Conservation (phyloP, 2,329 filamentous ascomycete species). For the Trichoderma afroharzianum region DNA sequence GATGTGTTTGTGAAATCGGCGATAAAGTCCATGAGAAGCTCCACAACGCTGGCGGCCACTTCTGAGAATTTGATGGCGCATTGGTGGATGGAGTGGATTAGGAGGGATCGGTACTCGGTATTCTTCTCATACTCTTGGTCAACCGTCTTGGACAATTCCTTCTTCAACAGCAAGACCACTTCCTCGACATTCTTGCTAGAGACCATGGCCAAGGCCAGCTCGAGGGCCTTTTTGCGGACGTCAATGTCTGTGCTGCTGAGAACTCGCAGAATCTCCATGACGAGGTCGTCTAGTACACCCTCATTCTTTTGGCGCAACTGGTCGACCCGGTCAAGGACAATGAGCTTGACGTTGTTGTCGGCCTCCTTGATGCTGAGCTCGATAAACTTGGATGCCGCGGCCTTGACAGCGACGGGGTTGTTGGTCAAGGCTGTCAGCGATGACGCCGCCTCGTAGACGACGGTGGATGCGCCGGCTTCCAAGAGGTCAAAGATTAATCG, state of each 20-base stretch:
- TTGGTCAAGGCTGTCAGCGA: constrained; percentile 89
- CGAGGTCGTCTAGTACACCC: constrained; percentile 86
- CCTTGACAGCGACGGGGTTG: constrained; percentile 97
- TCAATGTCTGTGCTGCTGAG: constrained; percentile 94
- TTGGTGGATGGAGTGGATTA: constrained; percentile 96
- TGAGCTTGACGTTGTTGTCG: constrained; percentile 99
- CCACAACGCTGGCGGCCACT: constrained; percentile 93
- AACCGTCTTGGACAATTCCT: constrained; percentile 94
- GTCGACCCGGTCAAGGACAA: constrained; percentile 91
- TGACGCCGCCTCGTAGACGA: constrained; percentile 95
- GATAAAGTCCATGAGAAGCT: constrained; percentile 97
- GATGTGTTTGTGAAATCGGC: constrained; percentile 97
- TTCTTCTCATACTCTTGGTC: constrained; percentile 99
- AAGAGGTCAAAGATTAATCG: constrained; percentile 94
- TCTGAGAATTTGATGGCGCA: constrained; percentile 99
- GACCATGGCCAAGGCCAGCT: constrained; percentile 93
- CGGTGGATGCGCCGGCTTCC: constrained; percentile 88
- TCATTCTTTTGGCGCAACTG: constrained; percentile 83
- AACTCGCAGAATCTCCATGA: constrained; percentile 95
- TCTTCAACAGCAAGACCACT: constrained; percentile 92
- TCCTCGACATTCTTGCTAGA: constrained; percentile 99
- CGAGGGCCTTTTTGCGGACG: constrained; percentile 85
- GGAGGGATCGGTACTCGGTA: constrained; percentile 85
- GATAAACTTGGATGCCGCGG: constrained; percentile 92
- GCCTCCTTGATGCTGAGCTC: constrained; percentile 96